phyloP scores from a whole-genome alignment of 345 rosid genomes.

The Angophora floribunda region DNA sequence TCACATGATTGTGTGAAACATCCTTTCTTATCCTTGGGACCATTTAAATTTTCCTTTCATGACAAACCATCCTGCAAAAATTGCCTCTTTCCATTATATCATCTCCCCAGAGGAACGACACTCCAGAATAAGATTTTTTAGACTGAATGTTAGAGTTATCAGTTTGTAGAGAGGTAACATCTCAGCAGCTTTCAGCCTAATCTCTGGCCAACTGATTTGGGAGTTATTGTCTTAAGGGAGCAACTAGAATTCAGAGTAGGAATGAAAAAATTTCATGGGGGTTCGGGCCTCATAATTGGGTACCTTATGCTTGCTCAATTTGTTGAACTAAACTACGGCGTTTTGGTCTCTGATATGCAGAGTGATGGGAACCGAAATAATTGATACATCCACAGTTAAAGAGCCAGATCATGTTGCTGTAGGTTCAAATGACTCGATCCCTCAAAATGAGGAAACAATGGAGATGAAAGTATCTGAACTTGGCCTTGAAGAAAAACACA shows the following conservation, averaged over 20 bases:
- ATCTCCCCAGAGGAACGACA: background rate
- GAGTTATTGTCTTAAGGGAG: background rate
- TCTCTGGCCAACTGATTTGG: background rate
- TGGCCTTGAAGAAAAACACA: constrained; percentile 8
- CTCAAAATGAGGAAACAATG: constrained; percentile 8
- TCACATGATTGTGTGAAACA: background rate
- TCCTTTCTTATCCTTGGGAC: background rate
- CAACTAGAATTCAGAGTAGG: background rate
- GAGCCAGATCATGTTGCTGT: background rate
- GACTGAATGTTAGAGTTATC: background rate
- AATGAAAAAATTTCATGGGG: background rate
- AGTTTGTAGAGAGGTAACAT: background rate
- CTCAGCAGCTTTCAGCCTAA: background rate
- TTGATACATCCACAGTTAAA: background rate
- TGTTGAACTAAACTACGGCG: background rate
- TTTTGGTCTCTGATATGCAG: background rate
- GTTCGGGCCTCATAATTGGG: background rate
- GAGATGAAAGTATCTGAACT: constrained; percentile 17
- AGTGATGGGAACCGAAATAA: background rate
- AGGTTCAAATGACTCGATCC: background rate
- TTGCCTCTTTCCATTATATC: background rate
- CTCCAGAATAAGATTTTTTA: background rate
- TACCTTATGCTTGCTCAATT: background rate
- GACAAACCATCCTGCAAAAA: background rate
- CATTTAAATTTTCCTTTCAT: background rate